Base-by-base conservation (phyloP, 2,329 filamentous ascomycete species). In the Pseudogymnoascus sp. region DNA sequence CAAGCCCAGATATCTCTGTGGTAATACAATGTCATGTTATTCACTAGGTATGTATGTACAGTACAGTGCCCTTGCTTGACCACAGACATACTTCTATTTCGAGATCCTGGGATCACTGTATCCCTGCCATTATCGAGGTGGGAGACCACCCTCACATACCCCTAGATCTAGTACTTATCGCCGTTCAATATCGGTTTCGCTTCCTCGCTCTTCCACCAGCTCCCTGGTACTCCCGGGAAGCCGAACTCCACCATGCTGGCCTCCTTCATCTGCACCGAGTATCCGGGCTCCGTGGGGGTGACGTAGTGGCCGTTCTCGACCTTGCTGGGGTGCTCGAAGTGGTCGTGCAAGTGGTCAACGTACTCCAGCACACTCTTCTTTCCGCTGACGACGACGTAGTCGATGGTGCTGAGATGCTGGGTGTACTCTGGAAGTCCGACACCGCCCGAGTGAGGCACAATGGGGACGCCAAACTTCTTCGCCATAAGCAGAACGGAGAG, bases 361-460 rank as follows among this genome's bases (percentile, higher is more conserved):
- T 92, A 96, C 79, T 97, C 92, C 62, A 96, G 78, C 54, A 96
- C 84, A 24, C 86, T 90, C 71, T 85, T 82, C 80, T 92, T 89
- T 15, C 89, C 92, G 64, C 82, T 88, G 1, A 96, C 90, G 47
- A 87, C 88, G 3, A 96, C 89, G 69, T 96, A 96, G 76, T 97
- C 92, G 67, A 97, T 94, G 11, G 91, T 96, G 75, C 86, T 90
- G 64, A 96, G 76, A 75, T 96, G 92, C 78, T 96, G 90, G 0
- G 92, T 96, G 78, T 96, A 96, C 76, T 97, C 92, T 37, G 92
- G 91, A 65, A 97, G 79, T 5, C 92, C 92, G 1, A 97, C 92
- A 66, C 92, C 92, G 17, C 92, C 92, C 0, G 86, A 90, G 77
- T 96, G 92, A 0, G 92, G 92, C 5, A 96, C 91, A 67, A 96